Percentiles rank a stretch among this genome's conserved stretches.
These are phyloP conservation scores for Pezicula neosporulosa DNA, from an alignment of 2,329 filamentous ascomycete species.

Conservation along the genomic window DNA sequence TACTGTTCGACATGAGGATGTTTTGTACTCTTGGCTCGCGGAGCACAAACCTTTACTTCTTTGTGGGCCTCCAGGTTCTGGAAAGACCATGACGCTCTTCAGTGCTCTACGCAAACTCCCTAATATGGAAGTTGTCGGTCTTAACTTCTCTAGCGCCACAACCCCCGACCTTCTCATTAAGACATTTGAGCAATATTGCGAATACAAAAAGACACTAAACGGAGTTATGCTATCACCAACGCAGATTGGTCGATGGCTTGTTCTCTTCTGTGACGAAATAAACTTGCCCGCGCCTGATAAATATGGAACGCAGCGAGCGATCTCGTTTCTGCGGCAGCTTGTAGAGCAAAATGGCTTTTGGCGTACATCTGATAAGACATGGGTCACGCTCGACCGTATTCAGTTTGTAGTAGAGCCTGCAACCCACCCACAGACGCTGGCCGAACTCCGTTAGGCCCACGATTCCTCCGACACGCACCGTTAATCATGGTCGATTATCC, in stretches of 20 bases:
- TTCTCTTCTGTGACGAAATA: constrained; percentile 99
- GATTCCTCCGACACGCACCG: constrained; percentile 95
- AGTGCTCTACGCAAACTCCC: constrained; percentile 94
- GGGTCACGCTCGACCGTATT: constrained; percentile 96
- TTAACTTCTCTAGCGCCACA: constrained; percentile 99
- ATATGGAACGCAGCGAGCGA: constrained; percentile 95
- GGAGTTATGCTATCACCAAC: constrained; percentile 93
- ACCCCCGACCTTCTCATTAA: constrained; percentile 97
- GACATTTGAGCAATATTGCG: constrained; percentile 99
- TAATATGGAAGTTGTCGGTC: constrained; percentile 97
- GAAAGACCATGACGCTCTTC: constrained; percentile 99
- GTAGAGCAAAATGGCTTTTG: constrained; percentile 99
- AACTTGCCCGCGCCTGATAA: constrained; percentile 97
- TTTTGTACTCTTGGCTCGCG: constrained; percentile 98
- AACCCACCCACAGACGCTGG: constrained; percentile 98
- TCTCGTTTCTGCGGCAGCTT: constrained; percentile 94
- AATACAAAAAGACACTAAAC: constrained; percentile 98
- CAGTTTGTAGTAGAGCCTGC: constrained; percentile 98
- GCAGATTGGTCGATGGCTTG: constrained; percentile 95
- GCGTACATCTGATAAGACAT: constrained; percentile 94
- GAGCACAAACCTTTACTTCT: constrained; percentile 97
- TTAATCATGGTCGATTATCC: constrained; percentile 99
- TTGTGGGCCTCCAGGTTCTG: constrained; percentile 95
- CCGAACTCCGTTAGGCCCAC: constrained; percentile 86
- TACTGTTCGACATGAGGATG: constrained; percentile 95